A percentile compares a stretch with the other conserved stretches of the same genome.
phyloP scores from a whole-genome alignment of 1,139 yeast genomes.

The Taiozyma onychis region DNA sequence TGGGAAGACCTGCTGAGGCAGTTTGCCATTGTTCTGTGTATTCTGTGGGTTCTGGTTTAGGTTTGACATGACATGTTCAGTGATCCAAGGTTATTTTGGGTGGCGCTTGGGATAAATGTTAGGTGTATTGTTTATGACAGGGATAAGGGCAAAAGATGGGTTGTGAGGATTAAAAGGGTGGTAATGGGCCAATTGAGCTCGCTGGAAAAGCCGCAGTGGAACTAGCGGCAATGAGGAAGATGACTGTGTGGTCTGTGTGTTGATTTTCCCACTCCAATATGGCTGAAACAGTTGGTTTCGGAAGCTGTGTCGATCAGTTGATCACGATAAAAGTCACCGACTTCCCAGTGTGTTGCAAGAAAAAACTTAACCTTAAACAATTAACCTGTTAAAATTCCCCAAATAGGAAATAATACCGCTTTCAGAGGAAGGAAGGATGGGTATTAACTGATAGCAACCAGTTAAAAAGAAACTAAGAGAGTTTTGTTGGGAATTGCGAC shows the following conservation, averaged over 20 bases:
- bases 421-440: neutral
- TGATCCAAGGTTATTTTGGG: neutral
- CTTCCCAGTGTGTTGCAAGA: no score
- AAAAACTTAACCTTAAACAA: neutral
- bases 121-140: neutral
- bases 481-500: no score
- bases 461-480: no score
- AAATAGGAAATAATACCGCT: neutral
- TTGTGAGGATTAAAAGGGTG: slow-evolving; percentile 1
- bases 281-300: neutral
- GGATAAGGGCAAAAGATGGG: no score
- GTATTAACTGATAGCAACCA: neutral
- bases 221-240: neutral
- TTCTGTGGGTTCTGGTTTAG: neutral
- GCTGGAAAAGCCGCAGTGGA: neutral
- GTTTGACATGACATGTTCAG: slow-evolving; percentile 5
- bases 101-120: neutral
- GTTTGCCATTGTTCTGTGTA: neutral
- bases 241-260: neutral
- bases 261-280: neutral
- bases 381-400: neutral
- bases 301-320: neutral
- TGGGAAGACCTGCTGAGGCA: neutral
- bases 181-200: slow-evolving; percentile 5
- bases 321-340: neutral